A percentile compares a stretch with the other conserved stretches of the same genome.
phyloP scores from a whole-genome alignment of 1,284 basidiomycete genomes.

The Rhodotorula sp. region DNA sequence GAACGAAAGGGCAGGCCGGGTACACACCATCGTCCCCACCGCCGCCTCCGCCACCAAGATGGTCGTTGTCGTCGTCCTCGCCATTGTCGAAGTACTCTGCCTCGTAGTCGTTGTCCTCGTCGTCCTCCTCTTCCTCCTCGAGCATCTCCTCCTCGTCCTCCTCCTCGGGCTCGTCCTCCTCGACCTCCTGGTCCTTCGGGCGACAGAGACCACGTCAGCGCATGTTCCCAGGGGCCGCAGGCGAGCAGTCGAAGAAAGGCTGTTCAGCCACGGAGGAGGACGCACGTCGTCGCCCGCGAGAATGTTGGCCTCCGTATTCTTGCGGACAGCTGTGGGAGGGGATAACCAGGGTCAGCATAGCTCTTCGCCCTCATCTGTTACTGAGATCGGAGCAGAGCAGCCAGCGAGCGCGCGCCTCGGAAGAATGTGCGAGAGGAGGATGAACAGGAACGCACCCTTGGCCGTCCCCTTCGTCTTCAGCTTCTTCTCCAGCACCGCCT shows the following conservation, averaged over 20 bases:
- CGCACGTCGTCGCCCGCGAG: constrained; percentile 39
- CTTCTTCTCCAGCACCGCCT: constrained; percentile 37
- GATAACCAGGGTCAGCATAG: neutral
- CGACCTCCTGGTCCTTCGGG: constrained; percentile 6
- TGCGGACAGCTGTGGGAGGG: constrained; percentile 8
- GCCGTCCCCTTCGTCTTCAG: constrained; percentile 8
- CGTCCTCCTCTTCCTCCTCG: constrained; percentile 29
- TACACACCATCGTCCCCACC: constrained; percentile 35
- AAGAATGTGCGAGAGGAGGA: too few species aligned
- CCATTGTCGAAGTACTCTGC: constrained; percentile 39
- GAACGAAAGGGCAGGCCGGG: too few species aligned
- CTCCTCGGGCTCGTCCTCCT: constrained; percentile 10
- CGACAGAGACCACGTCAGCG: neutral
- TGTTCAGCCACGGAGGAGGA: neutral
- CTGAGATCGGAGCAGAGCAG: too few species aligned
- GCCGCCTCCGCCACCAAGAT: constrained; percentile 31
- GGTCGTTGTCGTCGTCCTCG: constrained; percentile 34
- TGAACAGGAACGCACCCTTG: constrained; percentile 3
- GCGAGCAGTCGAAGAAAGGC: too few species aligned
- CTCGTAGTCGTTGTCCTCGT: constrained; percentile 38
- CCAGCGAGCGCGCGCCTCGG: too few species aligned
- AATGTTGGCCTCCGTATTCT: constrained; percentile 7
- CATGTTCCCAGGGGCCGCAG: neutral
- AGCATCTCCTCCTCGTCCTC: constrained; percentile 18
- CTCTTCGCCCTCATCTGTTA: too few species aligned